phyloP scores from a whole-genome alignment of 2,329 filamentous ascomycete species.

The Aureobasidium uvarum region DNA sequence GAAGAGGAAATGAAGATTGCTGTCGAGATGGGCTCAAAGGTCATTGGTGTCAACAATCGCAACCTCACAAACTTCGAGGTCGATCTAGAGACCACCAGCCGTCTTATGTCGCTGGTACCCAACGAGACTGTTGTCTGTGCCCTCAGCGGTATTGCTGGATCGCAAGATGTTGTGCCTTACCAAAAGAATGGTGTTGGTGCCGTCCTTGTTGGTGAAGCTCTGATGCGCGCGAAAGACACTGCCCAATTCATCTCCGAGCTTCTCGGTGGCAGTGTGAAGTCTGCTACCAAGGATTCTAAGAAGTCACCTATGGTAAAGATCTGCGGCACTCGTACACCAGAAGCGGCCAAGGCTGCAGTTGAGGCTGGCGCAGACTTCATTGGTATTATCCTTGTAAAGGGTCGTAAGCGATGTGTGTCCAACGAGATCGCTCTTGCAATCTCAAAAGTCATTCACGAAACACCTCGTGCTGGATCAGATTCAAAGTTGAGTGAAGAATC shows the following conservation, averaged over 20 bases:
- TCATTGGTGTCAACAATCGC: slow-evolving; percentile 96
- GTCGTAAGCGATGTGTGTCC: slow-evolving; percentile 74
- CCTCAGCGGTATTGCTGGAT: slow-evolving; percentile 86
- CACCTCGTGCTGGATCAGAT: slow-evolving; percentile 40
- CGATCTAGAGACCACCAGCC: slow-evolving; percentile 86
- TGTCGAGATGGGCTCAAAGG: slow-evolving; percentile 79
- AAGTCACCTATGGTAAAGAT: slow-evolving; percentile 76
- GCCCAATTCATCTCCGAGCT: slow-evolving; percentile 79
- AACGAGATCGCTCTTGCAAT: slow-evolving; percentile 78
- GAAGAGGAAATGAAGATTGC: slow-evolving; percentile 89
- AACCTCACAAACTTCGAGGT: slow-evolving; percentile 97
- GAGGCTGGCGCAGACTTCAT: slow-evolving; percentile 87
- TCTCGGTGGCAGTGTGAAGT: slow-evolving; percentile 57
- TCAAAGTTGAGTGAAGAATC: slow-evolving; percentile 26
- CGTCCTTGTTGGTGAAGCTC: slow-evolving; percentile 88
- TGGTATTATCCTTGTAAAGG: slow-evolving; percentile 85
- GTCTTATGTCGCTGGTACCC: slow-evolving; percentile 82
- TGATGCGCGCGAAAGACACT: slow-evolving; percentile 88
- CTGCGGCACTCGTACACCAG: slow-evolving; percentile 81
- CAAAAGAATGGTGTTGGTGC: slow-evolving; percentile 87
- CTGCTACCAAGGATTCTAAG: slow-evolving; percentile 34
- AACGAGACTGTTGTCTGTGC: slow-evolving; percentile 86
- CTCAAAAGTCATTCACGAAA: slow-evolving; percentile 69
- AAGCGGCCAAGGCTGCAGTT: slow-evolving; percentile 76
- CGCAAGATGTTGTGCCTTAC: slow-evolving; percentile 85